phyloP scores from a whole-genome alignment of 2,329 filamentous ascomycete species.

The Xylariaceae sp. region DNA sequence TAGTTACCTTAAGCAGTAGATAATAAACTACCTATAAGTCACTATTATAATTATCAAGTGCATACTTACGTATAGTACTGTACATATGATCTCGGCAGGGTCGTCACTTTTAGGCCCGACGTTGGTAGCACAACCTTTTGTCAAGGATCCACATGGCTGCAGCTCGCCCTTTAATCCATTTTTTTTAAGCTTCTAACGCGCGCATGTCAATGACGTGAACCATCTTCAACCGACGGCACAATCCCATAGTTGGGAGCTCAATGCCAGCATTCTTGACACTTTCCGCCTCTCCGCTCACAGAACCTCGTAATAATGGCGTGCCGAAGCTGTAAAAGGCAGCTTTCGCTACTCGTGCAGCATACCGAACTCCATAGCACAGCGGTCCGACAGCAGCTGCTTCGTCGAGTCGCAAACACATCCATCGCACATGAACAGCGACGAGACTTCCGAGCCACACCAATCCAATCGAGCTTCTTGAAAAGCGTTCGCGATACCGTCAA shows the following conservation, averaged over 20 bases:
- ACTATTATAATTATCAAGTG: no score
- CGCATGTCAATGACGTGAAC: constrained; percentile 34
- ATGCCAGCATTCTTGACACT: constrained; percentile 4
- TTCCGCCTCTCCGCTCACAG: constrained; percentile 1
- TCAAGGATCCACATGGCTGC: constrained; percentile 8
- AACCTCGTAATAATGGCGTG: constrained; percentile 52
- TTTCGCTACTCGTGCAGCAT: constrained; percentile 39
- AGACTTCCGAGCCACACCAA: constrained; percentile 46
- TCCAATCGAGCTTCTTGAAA: constrained; percentile 36
- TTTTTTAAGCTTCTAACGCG: constrained; percentile 18
- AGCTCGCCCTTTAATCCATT: constrained; percentile 2
- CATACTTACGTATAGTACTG: no score
- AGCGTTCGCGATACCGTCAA: constrained; percentile 41
- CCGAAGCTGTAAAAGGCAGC: constrained; percentile 54
- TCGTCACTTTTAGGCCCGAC: no score
- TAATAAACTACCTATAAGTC: no score
- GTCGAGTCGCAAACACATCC: constrained; percentile 8
- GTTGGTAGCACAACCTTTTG: no score
- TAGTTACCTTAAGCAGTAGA: no score
- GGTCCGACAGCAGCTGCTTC: constrained; percentile 18
- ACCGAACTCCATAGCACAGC: constrained; percentile 31
- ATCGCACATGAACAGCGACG: constrained; percentile 36
- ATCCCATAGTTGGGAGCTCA: constrained; percentile 12
- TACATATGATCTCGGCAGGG: no score
- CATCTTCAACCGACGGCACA: constrained; percentile 3